A percentile compares a stretch with the other conserved stretches of the same genome.
These are phyloP conservation scores for Colletotrichum higginsianum DNA, from an alignment of 2,329 filamentous ascomycete genomes.

Conservation along the genomic window DNA sequence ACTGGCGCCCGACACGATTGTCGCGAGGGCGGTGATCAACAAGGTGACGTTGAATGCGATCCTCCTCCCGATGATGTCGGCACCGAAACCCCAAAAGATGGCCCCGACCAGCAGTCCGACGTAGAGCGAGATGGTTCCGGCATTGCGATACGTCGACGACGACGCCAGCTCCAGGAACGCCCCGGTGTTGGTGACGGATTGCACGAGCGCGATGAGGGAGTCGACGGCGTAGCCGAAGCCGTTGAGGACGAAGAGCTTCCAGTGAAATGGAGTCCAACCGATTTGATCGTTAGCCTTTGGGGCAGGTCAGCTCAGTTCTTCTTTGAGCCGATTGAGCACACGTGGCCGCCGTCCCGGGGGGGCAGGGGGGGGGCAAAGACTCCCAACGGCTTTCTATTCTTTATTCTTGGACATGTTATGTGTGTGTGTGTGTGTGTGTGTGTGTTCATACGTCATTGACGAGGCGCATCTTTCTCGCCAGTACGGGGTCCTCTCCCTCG, in stretches of 20 bases:
- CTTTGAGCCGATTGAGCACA: background rate
- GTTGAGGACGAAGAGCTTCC: conserved; percentile 73
- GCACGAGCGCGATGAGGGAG: conserved; percentile 66
- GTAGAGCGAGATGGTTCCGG: conserved; percentile 71
- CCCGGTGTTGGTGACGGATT: conserved; percentile 65
- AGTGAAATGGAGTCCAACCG: conserved; percentile 72
- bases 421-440: background rate
- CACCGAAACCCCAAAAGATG: conserved; percentile 75
- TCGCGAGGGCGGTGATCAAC: conserved; percentile 71
- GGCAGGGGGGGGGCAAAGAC: background rate
- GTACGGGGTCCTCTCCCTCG: conserved; percentile 72
- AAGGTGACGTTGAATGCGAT: conserved; percentile 76
- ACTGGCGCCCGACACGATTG: conserved; percentile 72
- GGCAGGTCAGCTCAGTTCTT: conserved; percentile 16
- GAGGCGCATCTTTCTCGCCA: conserved; percentile 78
- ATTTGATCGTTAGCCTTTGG: conserved; percentile 69
- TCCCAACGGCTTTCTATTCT: background rate
- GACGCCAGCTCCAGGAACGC: conserved; percentile 46
- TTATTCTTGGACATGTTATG: background rate
- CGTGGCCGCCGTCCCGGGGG: background rate
- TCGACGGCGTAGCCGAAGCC: conserved; percentile 70
- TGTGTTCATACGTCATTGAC: conserved; percentile 72
- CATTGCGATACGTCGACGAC: conserved; percentile 62
- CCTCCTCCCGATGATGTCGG: conserved; percentile 74
- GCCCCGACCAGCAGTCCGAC: conserved; percentile 65